Conservation (phyloP, 192 early-diverging fungal species). For the Backusella morwellensis region DNA sequence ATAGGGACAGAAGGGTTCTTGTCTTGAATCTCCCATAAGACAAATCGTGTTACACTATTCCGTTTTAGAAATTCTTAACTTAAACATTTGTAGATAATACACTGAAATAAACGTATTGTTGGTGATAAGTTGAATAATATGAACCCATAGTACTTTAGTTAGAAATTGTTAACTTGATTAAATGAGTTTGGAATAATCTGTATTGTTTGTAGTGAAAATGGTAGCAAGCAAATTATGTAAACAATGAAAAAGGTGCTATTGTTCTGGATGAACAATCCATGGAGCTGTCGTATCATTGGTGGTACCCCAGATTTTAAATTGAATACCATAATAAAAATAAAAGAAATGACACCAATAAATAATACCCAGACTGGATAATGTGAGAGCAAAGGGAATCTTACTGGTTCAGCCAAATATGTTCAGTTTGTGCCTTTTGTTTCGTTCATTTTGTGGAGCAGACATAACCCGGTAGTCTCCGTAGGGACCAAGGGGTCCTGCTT, state of each 20-base stretch:
- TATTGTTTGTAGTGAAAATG: not conserved
- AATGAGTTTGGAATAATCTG: not conserved
- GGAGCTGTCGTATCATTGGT: not conserved
- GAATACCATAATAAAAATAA: not conserved
- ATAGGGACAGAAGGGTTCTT: constrained; percentile 5
- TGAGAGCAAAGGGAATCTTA: not conserved
- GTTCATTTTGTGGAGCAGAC: not conserved
- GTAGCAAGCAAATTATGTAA: not conserved
- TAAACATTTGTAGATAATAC: not conserved
- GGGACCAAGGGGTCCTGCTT: constrained; percentile 4
- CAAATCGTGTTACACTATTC: not conserved
- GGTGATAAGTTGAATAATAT: not conserved
- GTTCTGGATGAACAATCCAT: not conserved
- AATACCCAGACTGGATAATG: constrained; percentile 2
- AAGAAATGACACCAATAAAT: constrained; percentile 4
- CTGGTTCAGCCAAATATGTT: not conserved
- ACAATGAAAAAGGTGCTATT: not conserved
- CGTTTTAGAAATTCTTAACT: not conserved
- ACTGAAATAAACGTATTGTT: not conserved
- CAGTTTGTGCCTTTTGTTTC: not conserved
- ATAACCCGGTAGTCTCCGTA: constrained; percentile 8
- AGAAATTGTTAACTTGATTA: not conserved
- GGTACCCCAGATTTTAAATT: constrained; percentile 3
- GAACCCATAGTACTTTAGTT: not conserved
- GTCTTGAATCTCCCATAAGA: not conserved